Base-by-base conservation (phyloP, 1,139 yeast species). In the Tardiomyces depauwii region DNA sequence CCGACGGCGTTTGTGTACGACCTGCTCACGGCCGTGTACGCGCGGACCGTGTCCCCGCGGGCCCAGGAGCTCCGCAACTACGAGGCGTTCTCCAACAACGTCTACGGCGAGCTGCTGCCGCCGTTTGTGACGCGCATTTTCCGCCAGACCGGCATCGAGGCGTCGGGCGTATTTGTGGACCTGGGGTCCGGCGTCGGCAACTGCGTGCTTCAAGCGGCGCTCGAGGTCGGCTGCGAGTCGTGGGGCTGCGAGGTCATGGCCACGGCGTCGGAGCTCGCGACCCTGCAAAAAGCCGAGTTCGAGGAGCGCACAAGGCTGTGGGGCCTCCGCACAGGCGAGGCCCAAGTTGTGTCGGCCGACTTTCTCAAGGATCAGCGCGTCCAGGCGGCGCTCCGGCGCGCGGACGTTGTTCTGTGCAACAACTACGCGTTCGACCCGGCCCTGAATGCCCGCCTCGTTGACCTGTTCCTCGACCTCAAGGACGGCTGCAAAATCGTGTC, bases 121-220 rank as follows among this genome's bases (percentile, higher is more conserved):
- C 71, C 75, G 3, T 86, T 88, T 56, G 71, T 85, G 39, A 74
- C 87, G 44, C 78, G 74, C 53, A 82, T 85, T 1, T 78, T 83
- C 54, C 68, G 75, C 3, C 77, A 84, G 57, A 82, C 88, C 40
- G 72, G 70, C 1, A 67, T 87, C 44, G 63, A 66, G 32, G 72
- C 79, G 1, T 63, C 64, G 1, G 76, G 77, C 45, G 74, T 71
- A 21, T 88, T 87, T 58, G 79, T 88, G 51, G 96, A 85, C 63
- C 69, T 89, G 38, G 97, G 96, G 0, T 86, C 95, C 0, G 96
- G 96, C 5, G 96, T 89, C 3, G 97, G 96, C 0, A 88, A 88
- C 59, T 86, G 96, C 46, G 82, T 85, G 0, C 73, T 88, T 44
- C 96, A 88, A 62, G 95, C 96, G 0, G 88, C 96, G 0, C 65